These are phyloP conservation scores for Trichosporon sp. DNA, from an alignment of 1,284 basidiomycete genomes.

Conservation along the genomic window DNA sequence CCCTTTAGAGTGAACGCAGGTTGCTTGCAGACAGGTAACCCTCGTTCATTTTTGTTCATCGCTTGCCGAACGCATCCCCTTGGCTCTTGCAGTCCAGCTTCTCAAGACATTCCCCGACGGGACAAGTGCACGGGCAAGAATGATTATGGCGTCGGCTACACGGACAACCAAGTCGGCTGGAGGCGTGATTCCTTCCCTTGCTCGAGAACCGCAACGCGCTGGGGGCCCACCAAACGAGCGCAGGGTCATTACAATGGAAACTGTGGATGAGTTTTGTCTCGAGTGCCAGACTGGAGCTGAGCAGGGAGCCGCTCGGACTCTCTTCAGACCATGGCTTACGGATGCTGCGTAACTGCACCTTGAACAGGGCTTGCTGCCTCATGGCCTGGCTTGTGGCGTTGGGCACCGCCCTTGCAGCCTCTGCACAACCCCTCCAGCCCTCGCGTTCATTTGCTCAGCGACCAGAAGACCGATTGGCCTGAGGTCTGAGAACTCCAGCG, in stretches of 20 bases:
- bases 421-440: background rate
- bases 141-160: background rate
- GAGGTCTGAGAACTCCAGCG: background rate
- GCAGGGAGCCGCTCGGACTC: background rate
- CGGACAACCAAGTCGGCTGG: background rate
- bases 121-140: background rate
- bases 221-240: background rate
- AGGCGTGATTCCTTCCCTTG: background rate
- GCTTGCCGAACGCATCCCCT: too few species aligned
- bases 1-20: too few species aligned
- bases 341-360: background rate
- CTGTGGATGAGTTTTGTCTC: background rate
- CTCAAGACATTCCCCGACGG: too few species aligned
- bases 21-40: too few species aligned
- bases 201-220: too few species aligned
- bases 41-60: too few species aligned
- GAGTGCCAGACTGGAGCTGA: background rate
- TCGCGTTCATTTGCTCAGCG: background rate
- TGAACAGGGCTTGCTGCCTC: background rate
- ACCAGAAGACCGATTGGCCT: background rate
- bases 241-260: background rate
- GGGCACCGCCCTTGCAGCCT: background rate
- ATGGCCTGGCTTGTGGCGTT: background rate
- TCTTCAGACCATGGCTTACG: background rate
- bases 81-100: too few species aligned